Base-by-base conservation (phyloP, 164 flowering plant genomes). In the Litsea cubeba region DNA sequence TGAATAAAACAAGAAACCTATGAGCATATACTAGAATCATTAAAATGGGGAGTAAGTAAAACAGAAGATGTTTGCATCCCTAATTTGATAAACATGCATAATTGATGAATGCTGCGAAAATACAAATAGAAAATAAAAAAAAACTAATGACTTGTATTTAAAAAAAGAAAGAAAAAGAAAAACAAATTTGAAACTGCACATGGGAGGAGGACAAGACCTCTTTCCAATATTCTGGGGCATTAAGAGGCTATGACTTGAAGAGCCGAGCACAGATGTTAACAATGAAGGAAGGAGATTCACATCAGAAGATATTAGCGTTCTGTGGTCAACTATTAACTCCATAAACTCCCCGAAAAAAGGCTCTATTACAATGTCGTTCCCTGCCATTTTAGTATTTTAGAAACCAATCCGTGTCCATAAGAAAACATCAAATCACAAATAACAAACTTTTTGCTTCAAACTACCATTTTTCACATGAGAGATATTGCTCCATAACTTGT, bases 291-390 rank as follows among this genome's bases (percentile, higher is more conserved):
- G 87, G 71, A 87, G 84, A 32, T 85, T 79, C 65, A 70, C 81
- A 82, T 95, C 96, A 1, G 96, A 93, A 46, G 86, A 72, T 40
- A 95, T 88, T 28, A 92, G 76, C 84, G 83, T 86, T 82, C 87
- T 91, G 62, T 95, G 96, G 77, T 89, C 85, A 71, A 88, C 81
- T 63, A 93, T 75, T 70, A 87, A 64, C 49, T 78, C 85, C 83
- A 92, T 74, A 40, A 95, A 80, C 50, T 91, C 91, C 35, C 80
- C 88, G 22, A 87, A 81, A 75, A 76, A 87, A 75, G 81, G 72
- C 68, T 71, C 76, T 86, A 85, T 82, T 24, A 46, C 49, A 67
- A 28, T 51, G 57, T 70, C 79, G 40, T 73, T 85, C 32, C 94
- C 97, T 89, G 87, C 35, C 51, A 77, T 62, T 69, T 69, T 25